Percentiles rank a stretch among this genome's conserved stretches.
Evolutionary conservation across 768 basidiomycete genomes (phyloP).

Genomic region (Sporobolomyces pararoseus): DNA sequence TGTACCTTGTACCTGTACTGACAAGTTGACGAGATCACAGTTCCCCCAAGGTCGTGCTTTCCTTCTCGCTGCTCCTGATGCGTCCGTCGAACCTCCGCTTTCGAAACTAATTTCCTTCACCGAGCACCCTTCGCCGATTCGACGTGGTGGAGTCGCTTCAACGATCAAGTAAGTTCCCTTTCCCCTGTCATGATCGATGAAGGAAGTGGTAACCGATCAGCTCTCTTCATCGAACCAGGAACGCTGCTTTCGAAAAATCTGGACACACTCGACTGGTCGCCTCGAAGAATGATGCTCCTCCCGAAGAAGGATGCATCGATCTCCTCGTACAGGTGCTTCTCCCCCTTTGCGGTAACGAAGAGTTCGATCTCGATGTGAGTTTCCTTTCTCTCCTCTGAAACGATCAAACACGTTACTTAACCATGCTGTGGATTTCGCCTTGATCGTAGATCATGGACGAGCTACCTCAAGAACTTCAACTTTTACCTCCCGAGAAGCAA

Average conservation of each 20-base stretch:
- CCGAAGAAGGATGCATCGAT: constrained; percentile 74
- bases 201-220: constrained; percentile 32
- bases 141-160: constrained; percentile 79
- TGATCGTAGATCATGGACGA: constrained; percentile 79
- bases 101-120: constrained; percentile 79
- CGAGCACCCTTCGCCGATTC: constrained; percentile 79
- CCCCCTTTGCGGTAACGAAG: constrained; percentile 81
- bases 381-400: constrained; percentile 5
- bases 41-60: constrained; percentile 70
- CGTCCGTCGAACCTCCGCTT: constrained; percentile 59
- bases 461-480: constrained; percentile 75
- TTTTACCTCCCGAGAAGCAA: constrained; percentile 76
- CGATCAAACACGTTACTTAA: no score
- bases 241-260: constrained; percentile 67
- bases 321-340: constrained; percentile 78
- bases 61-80: constrained; percentile 57
- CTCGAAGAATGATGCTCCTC: constrained; percentile 52
- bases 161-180: constrained; percentile 67
- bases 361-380: constrained; percentile 80
- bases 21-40: constrained; percentile 50
- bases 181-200: not conserved
- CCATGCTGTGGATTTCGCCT: no score
- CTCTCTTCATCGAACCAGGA: constrained; percentile 55
- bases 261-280: constrained; percentile 69
- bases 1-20: not conserved